These are phyloP conservation scores for Sarcocystis neurona DNA, from an alignment of 169 alveolate genomes.

Conservation along the genomic window DNA sequence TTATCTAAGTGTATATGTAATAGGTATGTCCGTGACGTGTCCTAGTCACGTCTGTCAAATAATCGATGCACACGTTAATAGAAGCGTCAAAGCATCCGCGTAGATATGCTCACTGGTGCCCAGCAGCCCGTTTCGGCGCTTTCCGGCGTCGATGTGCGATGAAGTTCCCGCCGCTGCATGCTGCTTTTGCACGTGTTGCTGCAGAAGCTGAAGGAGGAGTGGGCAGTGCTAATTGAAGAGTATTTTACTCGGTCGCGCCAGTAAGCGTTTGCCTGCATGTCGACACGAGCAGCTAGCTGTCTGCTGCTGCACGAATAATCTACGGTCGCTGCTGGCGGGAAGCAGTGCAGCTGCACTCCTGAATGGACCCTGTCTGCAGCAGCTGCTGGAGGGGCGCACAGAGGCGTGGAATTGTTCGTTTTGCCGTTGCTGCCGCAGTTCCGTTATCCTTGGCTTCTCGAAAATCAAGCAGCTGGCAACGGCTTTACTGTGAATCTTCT, in stretches of 20 bases:
- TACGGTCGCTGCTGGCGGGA: conserved; percentile 52
- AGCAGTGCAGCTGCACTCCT: conserved; percentile 56
- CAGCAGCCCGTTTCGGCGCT: too few species aligned
- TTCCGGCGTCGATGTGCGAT: too few species aligned
- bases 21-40: too few species aligned
- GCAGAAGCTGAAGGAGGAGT: conserved; percentile 71
- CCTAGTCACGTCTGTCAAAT: too few species aligned
- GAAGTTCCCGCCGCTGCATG: background rate
- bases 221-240: conserved; percentile 77
- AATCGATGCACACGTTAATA: too few species aligned
- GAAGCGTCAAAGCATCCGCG: too few species aligned
- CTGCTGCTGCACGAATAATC: too few species aligned
- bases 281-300: too few species aligned
- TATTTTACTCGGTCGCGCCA: conserved; percentile 68
- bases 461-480: background rate
- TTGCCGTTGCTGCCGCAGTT: background rate
- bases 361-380: background rate
- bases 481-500: background rate
- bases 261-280: conserved; percentile 66
- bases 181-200: conserved; percentile 24
- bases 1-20: too few species aligned
- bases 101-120: too few species aligned
- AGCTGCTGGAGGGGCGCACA: too few species aligned
- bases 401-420: too few species aligned
- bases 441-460: background rate